Conservation (phyloP, 1,139 yeast genomes). For the Sugiyamaella neomexicana region DNA sequence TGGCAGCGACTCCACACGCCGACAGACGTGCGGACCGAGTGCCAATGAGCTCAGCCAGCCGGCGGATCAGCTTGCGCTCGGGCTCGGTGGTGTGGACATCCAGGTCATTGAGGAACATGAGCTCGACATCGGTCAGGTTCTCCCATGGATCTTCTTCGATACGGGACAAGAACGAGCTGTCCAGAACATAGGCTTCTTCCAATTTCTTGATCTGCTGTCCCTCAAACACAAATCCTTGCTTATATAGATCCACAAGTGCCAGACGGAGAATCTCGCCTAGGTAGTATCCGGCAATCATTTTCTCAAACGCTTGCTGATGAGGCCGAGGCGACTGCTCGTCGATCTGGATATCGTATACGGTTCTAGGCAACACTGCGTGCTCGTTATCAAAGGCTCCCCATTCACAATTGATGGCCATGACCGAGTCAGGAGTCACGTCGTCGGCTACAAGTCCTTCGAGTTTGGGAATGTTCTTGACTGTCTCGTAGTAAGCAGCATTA, state of each 20-base stretch:
- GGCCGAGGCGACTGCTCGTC: slow-evolving; percentile 94
- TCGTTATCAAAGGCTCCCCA: slow-evolving; percentile 97
- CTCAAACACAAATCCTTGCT: slow-evolving; percentile 64
- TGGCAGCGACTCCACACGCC: slow-evolving; percentile 94
- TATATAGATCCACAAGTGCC: slow-evolving; percentile 70
- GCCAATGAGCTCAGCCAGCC: slow-evolving; percentile 83
- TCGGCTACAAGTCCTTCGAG: slow-evolving; percentile 66
- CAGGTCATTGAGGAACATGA: slow-evolving; percentile 59
- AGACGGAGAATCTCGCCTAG: slow-evolving; percentile 89
- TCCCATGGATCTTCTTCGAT: slow-evolving; percentile 91
- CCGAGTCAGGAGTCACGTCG: slow-evolving; percentile 63
- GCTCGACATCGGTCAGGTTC: slow-evolving; percentile 71
- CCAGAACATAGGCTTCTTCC: slow-evolving; percentile 67
- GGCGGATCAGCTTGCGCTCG: slow-evolving; percentile 82
- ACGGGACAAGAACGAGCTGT: slow-evolving; percentile 82
- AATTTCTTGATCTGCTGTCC: slow-evolving; percentile 65
- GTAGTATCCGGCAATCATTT: slow-evolving; percentile 96
- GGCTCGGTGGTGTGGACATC: slow-evolving; percentile 65
- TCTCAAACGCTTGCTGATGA: slow-evolving; percentile 93
- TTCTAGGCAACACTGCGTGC: slow-evolving; percentile 75
- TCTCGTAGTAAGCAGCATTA: slow-evolving; percentile 92
- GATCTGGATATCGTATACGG: slow-evolving; percentile 76
- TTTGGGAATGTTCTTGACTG: slow-evolving; percentile 73
- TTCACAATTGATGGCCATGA: slow-evolving; percentile 98
- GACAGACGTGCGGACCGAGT: slow-evolving; percentile 91